phyloP scores from a whole-genome alignment of 805 yeast species.

The Saccharomycopsis sp. region DNA sequence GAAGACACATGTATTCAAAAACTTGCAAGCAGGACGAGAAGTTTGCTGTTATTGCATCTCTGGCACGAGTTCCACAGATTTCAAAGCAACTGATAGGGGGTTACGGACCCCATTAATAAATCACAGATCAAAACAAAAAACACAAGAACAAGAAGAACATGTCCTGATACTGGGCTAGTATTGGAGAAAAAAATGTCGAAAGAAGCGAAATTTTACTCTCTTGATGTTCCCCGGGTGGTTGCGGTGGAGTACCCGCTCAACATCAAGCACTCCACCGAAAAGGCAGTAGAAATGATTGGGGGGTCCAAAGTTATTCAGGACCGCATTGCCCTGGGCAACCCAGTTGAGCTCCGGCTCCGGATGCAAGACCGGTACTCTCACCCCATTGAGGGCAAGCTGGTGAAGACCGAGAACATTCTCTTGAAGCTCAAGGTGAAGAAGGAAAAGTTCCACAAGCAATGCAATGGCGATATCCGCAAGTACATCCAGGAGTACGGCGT shows the following conservation, averaged over 20 bases:
- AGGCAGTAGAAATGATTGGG: constrained; percentile 64
- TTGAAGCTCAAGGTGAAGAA: constrained; percentile 23
- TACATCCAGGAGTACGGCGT: constrained; percentile 7
- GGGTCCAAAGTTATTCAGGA: constrained; percentile 39
- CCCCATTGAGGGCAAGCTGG: constrained; percentile 22
- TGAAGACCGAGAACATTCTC: constrained; percentile 25
- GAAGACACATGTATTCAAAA: no score
- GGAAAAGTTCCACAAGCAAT: constrained; percentile 20
- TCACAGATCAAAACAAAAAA: no score
- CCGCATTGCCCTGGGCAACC: constrained; percentile 32
- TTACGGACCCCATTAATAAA: no score
- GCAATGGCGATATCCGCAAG: constrained; percentile 14
- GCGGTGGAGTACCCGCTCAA: constrained; percentile 73
- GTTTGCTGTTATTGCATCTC: no score
- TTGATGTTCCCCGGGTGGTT: constrained; percentile 62
- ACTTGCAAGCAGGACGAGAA: no score
- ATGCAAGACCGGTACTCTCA: constrained; percentile 28
- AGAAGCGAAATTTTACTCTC: constrained; percentile 1
- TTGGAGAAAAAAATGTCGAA: no score
- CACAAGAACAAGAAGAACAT: no score
- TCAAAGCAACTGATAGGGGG: no score
- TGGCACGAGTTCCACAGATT: no score
- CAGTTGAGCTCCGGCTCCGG: constrained; percentile 27
- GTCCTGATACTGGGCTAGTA: no score
- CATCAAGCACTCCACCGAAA: constrained; percentile 47